A percentile compares a stretch with the other conserved stretches of the same genome.
Evolutionary conservation across 2,329 filamentous ascomycete species (phyloP).

Genomic region (Fusarium tricinctum): DNA sequence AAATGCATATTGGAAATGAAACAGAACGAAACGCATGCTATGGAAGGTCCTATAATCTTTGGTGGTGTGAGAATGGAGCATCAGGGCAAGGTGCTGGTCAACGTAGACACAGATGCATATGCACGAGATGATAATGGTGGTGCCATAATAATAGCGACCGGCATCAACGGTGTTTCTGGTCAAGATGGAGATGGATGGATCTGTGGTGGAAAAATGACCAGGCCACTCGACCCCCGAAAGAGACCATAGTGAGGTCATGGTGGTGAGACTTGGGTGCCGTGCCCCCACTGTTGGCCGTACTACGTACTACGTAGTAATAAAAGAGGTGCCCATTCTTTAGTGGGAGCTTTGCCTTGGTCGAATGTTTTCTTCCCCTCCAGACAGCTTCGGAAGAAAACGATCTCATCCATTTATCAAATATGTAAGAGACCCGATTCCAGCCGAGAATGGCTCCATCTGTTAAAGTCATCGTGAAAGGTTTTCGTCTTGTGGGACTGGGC

Average conservation of each 20-base stretch:
- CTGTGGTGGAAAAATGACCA: constrained; percentile 23
- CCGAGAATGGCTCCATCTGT: constrained; percentile 35
- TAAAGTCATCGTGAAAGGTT: not conserved
- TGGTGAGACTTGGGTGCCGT: constrained; percentile 37
- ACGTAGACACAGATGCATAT: constrained; percentile 30
- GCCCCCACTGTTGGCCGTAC: constrained; percentile 34
- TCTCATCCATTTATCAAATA: constrained; percentile 31
- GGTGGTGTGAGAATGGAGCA: constrained; percentile 19
- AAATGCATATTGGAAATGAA: constrained; percentile 4
- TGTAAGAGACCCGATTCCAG: constrained; percentile 32
- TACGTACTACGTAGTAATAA: no score
- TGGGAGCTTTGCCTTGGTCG: constrained; percentile 34
- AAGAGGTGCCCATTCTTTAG: constrained; percentile 21
- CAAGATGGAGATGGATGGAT: constrained; percentile 2
- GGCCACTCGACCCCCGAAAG: constrained; percentile 12
- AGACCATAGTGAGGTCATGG: constrained; percentile 47
- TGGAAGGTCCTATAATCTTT: not conserved
- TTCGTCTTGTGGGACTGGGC: not conserved
- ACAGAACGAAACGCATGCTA: constrained; percentile 11
- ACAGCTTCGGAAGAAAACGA: constrained; percentile 6
- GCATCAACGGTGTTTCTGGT: not conserved
- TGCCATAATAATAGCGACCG: constrained; percentile 19
- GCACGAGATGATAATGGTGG: constrained; percentile 19
- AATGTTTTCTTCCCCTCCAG: constrained; percentile 29
- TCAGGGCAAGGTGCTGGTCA: not conserved